Base-by-base conservation (phyloP, 2,329 filamentous ascomycete genomes). In the Aureobasidium sp. region DNA sequence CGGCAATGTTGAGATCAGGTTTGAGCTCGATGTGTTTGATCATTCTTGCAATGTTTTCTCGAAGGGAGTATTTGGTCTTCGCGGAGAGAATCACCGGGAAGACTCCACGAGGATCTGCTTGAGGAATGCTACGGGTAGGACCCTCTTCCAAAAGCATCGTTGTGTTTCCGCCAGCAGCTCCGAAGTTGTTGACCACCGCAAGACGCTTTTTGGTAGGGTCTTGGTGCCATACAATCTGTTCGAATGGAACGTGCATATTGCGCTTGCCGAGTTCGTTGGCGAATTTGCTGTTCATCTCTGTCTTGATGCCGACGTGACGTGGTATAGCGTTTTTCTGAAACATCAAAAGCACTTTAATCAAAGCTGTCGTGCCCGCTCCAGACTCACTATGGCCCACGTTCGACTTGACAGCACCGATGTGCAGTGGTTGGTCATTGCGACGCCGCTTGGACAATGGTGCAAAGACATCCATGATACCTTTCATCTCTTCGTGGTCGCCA, bases 161-260 rank as follows among this genome's bases (percentile, higher is more conserved):
- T 1, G 87, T 88, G 73, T 90, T 90, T 37, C 87, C 87, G 66
- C 87, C 87, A 59, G 87, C 85, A 7, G 87, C 87, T 65, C 83
- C 84, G 70, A 88, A 89, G 74, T 88, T 88, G 76, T 90, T 90
- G 65, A 88, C 72, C 26, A 78, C 71, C 0, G 78, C 75, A 7
- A 72, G 71, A 2, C 81, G 72, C 59, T 73, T 20, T 8, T 10
- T 10, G 4, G 39, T 3, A 2, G n/a, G n/a, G 8, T n/a, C n/a
- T 12, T 9, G 6, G n/a, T 20, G 7, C 39, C 39, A 43, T 20
- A 7, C 39, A 20, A 8, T 20, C 8, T 43, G 9, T 20, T 43
- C 39, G 8, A n/a, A 43, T n/a, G n/a, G n/a, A 8, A 43, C n/a
- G 3, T 20, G n/a, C 39, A 43, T 43, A 8, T 43, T 43, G 17